Base-by-base conservation (phyloP, 2,329 filamentous ascomycete species). In the Paraphoma sp. region DNA sequence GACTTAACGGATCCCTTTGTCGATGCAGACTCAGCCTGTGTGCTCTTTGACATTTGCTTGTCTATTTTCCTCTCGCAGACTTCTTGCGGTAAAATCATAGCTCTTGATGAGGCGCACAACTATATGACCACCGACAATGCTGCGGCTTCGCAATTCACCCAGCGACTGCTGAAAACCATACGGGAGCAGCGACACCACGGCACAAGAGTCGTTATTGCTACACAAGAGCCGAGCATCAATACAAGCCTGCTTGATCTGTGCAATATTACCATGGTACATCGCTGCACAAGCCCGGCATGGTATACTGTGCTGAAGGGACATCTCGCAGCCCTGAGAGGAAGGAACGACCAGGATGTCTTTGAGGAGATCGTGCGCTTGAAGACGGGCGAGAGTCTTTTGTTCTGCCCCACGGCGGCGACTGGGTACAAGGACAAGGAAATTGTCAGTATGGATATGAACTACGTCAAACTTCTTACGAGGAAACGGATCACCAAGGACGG, bases 91-190 rank as follows among this genome's bases (percentile, higher is more conserved):
- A 81, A 86, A 2, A 79, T 92, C 17, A 75, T 93, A 18, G 89
- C 88, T 0, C 79, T 93, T 0, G 90, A 93, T 59, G 89, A 93
- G 70, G 90, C 90, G 0, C 90, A 94, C 71, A 92, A 92, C 73
- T 91, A 87, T 70, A 86, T 91, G 81, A 82, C 81, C 0, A 68
- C 79, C 0, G 85, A 86, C 45, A 84, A 84, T 0, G 70, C 76
- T 2, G 78, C 62, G 3, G 56, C 52, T 1, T 52, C 50, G 10
- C 17, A 49, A 1, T 65, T 93, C 43, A 92, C 89, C 0, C 81
- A 87, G 6, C 82, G 80, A 0, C 77, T 93, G 0, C 78, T 92
- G 0, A 79, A 81, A 0, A 83, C 85, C 0, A 88, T 93, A 60
- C 83, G 90, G 0, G 80, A 88, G 29, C 89, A 93, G 73, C 86